phyloP scores from a whole-genome alignment of 2,329 filamentous ascomycete genomes.

The Colletotrichum sublineola region DNA sequence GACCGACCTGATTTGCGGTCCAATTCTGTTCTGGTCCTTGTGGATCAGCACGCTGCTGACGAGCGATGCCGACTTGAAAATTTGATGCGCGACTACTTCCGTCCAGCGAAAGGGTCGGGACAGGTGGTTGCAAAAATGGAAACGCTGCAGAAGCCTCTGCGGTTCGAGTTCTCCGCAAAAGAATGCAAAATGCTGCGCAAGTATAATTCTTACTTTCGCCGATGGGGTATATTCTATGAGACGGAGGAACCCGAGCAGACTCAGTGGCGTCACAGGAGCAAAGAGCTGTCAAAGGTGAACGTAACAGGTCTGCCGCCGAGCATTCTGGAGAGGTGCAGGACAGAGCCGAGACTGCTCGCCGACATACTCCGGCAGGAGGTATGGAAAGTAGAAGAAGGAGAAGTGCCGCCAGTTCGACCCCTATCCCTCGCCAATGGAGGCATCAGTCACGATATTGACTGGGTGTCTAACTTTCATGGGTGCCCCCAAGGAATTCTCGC shows the following conservation, averaged over 20 bases:
- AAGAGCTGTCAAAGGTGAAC: conserved; percentile 52
- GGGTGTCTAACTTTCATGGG: conserved; percentile 73
- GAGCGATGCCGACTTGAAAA: conserved; percentile 85
- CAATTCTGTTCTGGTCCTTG: conserved; percentile 74
- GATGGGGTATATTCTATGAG: conserved; percentile 83
- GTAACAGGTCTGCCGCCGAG: conserved; percentile 75
- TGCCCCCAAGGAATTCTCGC: conserved; percentile 84
- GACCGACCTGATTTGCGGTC: background rate
- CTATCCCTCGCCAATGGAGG: background rate
- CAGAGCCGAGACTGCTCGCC: conserved; percentile 78
- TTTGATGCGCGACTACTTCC: conserved; percentile 71
- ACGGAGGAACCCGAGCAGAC: conserved; percentile 45
- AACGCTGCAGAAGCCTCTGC: conserved; percentile 65
- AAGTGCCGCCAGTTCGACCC: conserved; percentile 29
- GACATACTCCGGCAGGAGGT: conserved; percentile 81
- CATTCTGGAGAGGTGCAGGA: conserved; percentile 81
- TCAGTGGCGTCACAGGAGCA: conserved; percentile 27
- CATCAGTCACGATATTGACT: conserved; percentile 52
- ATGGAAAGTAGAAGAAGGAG: conserved; percentile 72
- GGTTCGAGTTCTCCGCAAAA: conserved; percentile 72
- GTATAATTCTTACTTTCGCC: conserved; percentile 69
- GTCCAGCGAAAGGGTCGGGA: conserved; percentile 17
- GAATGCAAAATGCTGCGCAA: conserved; percentile 72
- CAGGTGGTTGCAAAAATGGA: conserved; percentile 50
- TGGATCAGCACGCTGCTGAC: conserved; percentile 96